These are phyloP conservation scores for Diaporthe citrichinensis DNA, from an alignment of 2,329 filamentous ascomycete species.

Conservation along the genomic window DNA sequence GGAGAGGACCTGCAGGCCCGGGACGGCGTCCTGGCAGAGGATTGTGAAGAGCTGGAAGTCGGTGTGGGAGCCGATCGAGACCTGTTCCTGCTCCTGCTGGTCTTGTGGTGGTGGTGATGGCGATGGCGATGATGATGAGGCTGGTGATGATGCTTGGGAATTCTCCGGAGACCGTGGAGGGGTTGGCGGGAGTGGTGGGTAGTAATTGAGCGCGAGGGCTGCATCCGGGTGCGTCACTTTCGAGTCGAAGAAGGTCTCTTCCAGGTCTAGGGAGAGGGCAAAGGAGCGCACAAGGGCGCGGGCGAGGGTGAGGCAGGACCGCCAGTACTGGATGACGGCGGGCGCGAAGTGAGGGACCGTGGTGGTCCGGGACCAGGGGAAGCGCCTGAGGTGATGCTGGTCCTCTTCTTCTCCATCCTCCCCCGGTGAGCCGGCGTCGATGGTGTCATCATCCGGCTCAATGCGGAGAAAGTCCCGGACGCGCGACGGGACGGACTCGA, in stretches of 20 bases:
- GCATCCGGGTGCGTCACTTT: conserved; percentile 66
- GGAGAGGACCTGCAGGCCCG: conserved; percentile 61
- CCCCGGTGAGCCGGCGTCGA: not conserved
- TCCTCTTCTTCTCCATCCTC: not conserved
- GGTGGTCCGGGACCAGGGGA: conserved; percentile 65
- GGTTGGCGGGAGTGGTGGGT: conserved; percentile 47
- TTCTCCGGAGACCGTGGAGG: conserved; percentile 43
- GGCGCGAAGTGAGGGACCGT: conserved; percentile 64
- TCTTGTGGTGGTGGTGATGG: not conserved
- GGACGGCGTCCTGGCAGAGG: conserved; percentile 58
- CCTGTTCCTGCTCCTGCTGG: conserved; percentile 43
- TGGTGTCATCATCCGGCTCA: conserved; percentile 50
- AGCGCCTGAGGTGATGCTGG: conserved; percentile 48
- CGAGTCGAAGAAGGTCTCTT: conserved; percentile 68
- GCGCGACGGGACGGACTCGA: conserved; percentile 57
- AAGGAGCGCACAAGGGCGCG: conserved; percentile 66
- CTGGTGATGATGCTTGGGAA: not conserved
- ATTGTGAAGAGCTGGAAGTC: conserved; percentile 68
- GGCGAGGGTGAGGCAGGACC: conserved; percentile 63
- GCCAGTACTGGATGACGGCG: conserved; percentile 62
- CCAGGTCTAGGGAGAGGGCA: conserved; percentile 67
- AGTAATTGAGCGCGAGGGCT: conserved; percentile 58
- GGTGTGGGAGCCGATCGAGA: conserved; percentile 65
- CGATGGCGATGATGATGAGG: not conserved
- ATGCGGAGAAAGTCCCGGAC: conserved; percentile 58